These are phyloP conservation scores for Epichloe gansuensis DNA, from an alignment of 2,329 filamentous ascomycete genomes.

Conservation along the genomic window DNA sequence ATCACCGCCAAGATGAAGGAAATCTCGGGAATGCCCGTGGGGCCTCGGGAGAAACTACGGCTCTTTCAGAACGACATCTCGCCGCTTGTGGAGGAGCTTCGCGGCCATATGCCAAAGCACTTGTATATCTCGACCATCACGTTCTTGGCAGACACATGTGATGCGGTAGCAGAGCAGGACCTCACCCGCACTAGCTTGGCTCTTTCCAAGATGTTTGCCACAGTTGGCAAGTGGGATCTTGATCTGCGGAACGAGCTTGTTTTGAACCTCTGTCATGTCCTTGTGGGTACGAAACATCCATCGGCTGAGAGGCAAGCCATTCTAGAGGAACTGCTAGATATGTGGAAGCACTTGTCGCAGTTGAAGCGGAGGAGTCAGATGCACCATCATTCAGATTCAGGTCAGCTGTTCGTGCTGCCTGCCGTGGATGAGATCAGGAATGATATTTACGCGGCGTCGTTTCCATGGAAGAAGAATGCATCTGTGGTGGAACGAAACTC, in stretches of 20 bases:
- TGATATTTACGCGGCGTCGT: slow-evolving; percentile 5
- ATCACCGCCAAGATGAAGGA: slow-evolving; percentile 18
- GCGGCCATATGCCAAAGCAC: slow-evolving; percentile 16
- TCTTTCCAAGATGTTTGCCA: slow-evolving; percentile 14
- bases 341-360: slow-evolving; percentile 26
- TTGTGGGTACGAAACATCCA: slow-evolving; percentile 9
- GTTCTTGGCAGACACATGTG: slow-evolving; percentile 12
- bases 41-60: slow-evolving; percentile 10
- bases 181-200: slow-evolving; percentile 10
- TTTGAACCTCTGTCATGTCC: slow-evolving; percentile 18
- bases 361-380: slow-evolving; percentile 18
- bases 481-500: not conserved
- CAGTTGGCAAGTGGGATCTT: slow-evolving; percentile 16
- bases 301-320: slow-evolving; percentile 9
- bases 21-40: slow-evolving; percentile 9
- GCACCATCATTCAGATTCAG: not conserved
- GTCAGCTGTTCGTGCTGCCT: slow-evolving; percentile 19
- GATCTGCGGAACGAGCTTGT: slow-evolving; percentile 18
- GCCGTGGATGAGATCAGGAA: slow-evolving; percentile 15
- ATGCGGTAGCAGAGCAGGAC: slow-evolving; percentile 10
- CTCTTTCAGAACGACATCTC: slow-evolving; percentile 18
- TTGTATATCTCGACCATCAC: slow-evolving; percentile 12
- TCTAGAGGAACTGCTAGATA: slow-evolving; percentile 18
- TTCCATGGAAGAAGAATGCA: not conserved
- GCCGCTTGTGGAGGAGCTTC: slow-evolving; percentile 17